Evolutionary conservation across 805 yeast genomes (phyloP), one percentile per base, ranked within the genome.

Genomic region (Yamadazyma paraphyllophila): DNA sequence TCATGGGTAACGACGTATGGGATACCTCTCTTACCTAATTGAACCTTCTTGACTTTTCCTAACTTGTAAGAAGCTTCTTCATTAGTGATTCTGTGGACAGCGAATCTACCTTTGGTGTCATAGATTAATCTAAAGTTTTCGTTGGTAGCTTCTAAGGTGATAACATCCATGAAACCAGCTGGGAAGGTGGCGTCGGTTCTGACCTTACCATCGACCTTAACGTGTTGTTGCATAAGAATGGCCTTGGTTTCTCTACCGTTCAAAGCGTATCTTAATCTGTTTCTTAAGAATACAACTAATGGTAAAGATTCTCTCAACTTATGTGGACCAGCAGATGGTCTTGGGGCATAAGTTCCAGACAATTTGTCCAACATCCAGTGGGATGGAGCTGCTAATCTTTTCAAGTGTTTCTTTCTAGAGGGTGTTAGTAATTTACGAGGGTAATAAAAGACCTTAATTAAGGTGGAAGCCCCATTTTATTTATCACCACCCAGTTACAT

Each of bases 341-440:
- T 90, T 81, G 99, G 99, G 59, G 99, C 99, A 76, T 94, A 94
- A 71, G 88, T 82, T 75, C 99, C 99, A 72, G 97, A 88, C 81
- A 94, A 83, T 82, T 94, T 94, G 95, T 95, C 99, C 82, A 94
- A 88, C 95, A 94, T 88, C 99, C 99, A 94, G 86, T 94, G 99
- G 82, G 91, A 86, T 83, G 99, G 99, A 76, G 99, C 99, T 76
- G 98, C 97, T 79, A 92, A 86, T 86, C 98, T 90, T 85, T 92
- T 91, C 77, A 91, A 85, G 77, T 92, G 97, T 85, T 92, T 91
- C 91, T 90, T 89, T 86, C 91, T 87, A 71, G 14, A 34, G 11
- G 26, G 13, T 30, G 43, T 42, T 46, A 43, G 49, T 46, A 43
- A 20, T 20, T 20, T 20, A 20, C 24, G 6, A 20, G 24, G 24